phyloP scores from a whole-genome alignment of 129 eudicot genomes.

The Arctium lappa region DNA sequence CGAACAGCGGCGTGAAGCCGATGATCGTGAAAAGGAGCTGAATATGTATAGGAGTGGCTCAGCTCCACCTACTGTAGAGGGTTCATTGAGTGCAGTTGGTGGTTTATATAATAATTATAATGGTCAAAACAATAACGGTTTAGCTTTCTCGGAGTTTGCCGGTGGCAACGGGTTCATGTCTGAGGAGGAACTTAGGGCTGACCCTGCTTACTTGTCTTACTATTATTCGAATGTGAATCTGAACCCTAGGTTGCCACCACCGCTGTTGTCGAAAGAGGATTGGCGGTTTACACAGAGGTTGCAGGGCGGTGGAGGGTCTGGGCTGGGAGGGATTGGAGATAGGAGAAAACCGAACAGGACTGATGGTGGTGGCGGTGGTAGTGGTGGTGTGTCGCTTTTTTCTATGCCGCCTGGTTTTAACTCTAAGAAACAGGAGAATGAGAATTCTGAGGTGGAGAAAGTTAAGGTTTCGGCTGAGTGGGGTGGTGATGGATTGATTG shows the following conservation, averaged over 20 bases:
- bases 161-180: conserved; percentile 58
- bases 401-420: conserved; percentile 88
- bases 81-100: conserved; percentile 80
- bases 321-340: conserved; percentile 88
- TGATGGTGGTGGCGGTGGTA: conserved; percentile 30
- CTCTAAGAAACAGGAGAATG: conserved; percentile 76
- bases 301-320: conserved; percentile 82
- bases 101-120: conserved; percentile 36
- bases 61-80: conserved; percentile 92
- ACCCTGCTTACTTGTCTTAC: conserved; percentile 71
- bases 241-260: conserved; percentile 88
- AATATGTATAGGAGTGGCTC: conserved; percentile 79
- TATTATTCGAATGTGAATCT: conserved; percentile 75
- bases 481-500: conserved; percentile 96
- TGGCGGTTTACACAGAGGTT: conserved; percentile 79
- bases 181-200: conserved; percentile 91
- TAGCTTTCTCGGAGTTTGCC: conserved; percentile 51
- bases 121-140: conserved; percentile 24
- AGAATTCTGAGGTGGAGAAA: conserved; percentile 51
- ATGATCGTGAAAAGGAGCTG: conserved; percentile 75
- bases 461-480: conserved; percentile 68
- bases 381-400: conserved; percentile 64
- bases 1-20: conserved; percentile 59
- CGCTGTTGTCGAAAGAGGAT: conserved; percentile 78
- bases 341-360: conserved; percentile 63